Evolutionary conservation across 331 rosid genomes (phyloP).

Genomic region (Acacia concinna): DNA sequence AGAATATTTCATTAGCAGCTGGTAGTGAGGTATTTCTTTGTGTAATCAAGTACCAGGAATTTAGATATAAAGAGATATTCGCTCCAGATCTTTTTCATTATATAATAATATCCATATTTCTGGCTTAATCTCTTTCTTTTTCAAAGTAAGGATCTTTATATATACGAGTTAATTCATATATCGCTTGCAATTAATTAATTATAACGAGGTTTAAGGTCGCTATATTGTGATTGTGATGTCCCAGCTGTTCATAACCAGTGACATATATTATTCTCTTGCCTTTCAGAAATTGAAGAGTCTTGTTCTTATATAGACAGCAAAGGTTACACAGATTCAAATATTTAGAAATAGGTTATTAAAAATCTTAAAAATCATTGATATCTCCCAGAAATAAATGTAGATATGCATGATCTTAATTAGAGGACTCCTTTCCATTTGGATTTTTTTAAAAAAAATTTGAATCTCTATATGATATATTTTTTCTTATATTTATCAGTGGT

Average conservation of each 20-base stretch:
- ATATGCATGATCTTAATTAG: not conserved
- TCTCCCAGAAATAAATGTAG: not conserved
- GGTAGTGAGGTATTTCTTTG: slow-evolving; percentile 28
- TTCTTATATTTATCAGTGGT: not conserved
- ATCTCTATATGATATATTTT: not conserved
- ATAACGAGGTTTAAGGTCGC: not conserved
- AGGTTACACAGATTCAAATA: not conserved
- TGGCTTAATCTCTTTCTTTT: not conserved
- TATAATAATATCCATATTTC: not conserved
- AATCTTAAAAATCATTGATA: not conserved
- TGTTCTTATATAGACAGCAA: not conserved
- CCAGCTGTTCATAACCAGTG: not conserved
- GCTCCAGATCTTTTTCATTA: slow-evolving; percentile 4
- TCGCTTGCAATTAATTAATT: not conserved
- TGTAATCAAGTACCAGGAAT: slow-evolving; percentile 14
- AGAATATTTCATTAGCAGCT: not conserved
- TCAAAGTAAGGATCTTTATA: not conserved
- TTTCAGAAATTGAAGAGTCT: not conserved
- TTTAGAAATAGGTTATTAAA: not conserved
- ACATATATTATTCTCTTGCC: not conserved
- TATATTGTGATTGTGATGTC: not conserved
- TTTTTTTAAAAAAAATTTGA: not conserved
- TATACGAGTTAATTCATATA: not conserved
- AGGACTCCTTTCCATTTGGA: not conserved
- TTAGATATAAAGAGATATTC: slow-evolving; percentile 19